Evolutionary conservation across 441 rosid species (phyloP), one percentile per base, ranked within the genome.

Genomic region (Brassica balearica): DNA sequence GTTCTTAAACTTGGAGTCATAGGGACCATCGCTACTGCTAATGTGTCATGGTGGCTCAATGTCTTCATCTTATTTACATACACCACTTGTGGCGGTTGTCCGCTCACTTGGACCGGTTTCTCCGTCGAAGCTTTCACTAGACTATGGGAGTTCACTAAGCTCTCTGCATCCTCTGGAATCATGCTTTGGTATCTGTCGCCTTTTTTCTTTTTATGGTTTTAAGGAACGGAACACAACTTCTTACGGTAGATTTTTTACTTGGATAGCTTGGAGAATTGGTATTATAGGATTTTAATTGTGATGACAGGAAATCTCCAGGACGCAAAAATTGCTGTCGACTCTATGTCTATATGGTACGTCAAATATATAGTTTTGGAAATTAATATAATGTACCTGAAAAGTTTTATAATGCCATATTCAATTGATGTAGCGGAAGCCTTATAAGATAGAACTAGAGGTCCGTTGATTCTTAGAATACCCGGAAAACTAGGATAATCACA

Each of bases 191-290:
- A 59, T 59, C 12, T 19, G 25, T 56, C 62, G 12, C 41, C 8
- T 22, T 19, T 19, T 56, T 56, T 38, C 41, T 56, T 19, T 0
- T 8, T 3, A 11, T 46, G 53, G 6, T 12, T 46, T 46, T 46
- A 59, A 6, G 12, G n/a, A 22, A 4, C 64, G 19, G 23, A 20
- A 38, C 11, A 59, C 64, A 23, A 59, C 34, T 59, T 46, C 53
- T 46, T 59, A 59, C 32, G 14, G 32, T 59, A 22, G 64, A 38
- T 10, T 22, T 22, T 59, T 59, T 59, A 3, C 12, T n/a, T 6
- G 2, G 53, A 22, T 15, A 59, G 64, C 64, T 59, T 59, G 64
- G 64, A 59, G 64, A 9, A 59, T 59, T 59, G 64, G 64, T 59
- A 59, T 59, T 59, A 59, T 59, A 59, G 32, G 64, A 59, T 59